phyloP scores from a whole-genome alignment of 2,329 filamentous ascomycete species.

The Microdochium bolleyi region DNA sequence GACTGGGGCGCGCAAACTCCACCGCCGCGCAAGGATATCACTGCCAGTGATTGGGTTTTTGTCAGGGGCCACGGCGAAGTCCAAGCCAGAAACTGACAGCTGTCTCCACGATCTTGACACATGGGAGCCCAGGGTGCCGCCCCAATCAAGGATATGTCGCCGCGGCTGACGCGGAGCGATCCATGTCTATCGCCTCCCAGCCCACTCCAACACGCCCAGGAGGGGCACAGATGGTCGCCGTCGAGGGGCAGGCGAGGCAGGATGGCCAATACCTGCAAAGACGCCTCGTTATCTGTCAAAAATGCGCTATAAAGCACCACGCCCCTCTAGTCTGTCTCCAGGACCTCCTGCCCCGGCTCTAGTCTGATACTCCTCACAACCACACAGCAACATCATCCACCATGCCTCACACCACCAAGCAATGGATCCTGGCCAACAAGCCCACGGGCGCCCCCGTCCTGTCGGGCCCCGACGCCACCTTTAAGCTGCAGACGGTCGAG shows the following conservation, averaged over 20 bases:
- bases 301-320: too few relatives aligned
- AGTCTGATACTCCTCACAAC: background rate
- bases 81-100: background rate
- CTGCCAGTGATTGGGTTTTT: too few relatives aligned
- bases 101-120: background rate
- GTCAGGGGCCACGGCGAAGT: background rate
- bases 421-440: conserved; percentile 17
- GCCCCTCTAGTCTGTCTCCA: too few relatives aligned
- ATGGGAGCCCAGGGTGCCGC: background rate
- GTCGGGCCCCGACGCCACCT: conserved; percentile 17
- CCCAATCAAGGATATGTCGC: background rate
- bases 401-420: conserved; percentile 13
- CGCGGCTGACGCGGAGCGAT: background rate
- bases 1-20: background rate
- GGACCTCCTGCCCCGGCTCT: too few relatives aligned
- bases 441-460: conserved; percentile 14
- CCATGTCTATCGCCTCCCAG: background rate
- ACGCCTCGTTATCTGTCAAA: too few relatives aligned
- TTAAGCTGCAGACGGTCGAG: conserved; percentile 14
- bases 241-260: too few relatives aligned
- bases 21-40: background rate
- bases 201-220: too few relatives aligned
- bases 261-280: too few relatives aligned
- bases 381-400: background rate
- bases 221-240: too few relatives aligned